Base-by-base conservation (phyloP, 2,329 filamentous ascomycete genomes). In the Cercospora beticola region DNA sequence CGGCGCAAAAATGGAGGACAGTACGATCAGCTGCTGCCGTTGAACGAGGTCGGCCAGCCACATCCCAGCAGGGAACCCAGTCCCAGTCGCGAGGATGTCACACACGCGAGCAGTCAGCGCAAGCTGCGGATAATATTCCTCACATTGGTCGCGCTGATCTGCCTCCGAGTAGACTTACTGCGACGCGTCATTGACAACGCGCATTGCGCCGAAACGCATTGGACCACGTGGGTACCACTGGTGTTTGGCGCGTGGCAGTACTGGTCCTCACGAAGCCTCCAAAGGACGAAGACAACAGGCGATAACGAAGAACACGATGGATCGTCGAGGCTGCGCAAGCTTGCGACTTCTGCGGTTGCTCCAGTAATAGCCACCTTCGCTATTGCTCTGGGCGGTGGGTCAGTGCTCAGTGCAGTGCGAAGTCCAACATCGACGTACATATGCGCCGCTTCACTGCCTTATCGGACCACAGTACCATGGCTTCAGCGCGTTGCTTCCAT, bases 371-470 rank as follows among this genome's bases (percentile, higher is more conserved):
- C 81, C 0, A 77, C 81, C 0, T 68, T 76, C 5, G 68, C 83
- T 7, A 70, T 85, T 4, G 76, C 78, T 31, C 54, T 81, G 7
- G 80, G 81, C 7, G 80, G 81, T 5, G 74, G 81, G 49, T 64
- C 81, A 33, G 77, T 78, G 5, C 72, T 79, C 14, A 75, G 76
- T 1, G 76, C 82, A 16, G 75, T 78, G 7, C 68, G 74, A 46
- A 79, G 77, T 56, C 80, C 78, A 16, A 73, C 76, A 49, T 84
- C 83, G 16, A 85, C 83, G 3, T 84, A 83, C 67, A 84, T 86
- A 23, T 87, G 85, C 72, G 81, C 84, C 1, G 75, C 80, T 10
- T 73, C 77, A 1, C 77, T 79, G 31, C 71, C 76, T 18, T 77
- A 80, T 43, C 73, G 75, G 31, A 70, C 75, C 62, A 72, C 75